A percentile compares a stretch with the other conserved stretches of the same genome.
Conservation (phyloP, 2,329 filamentous ascomycete species). For the Purpureocillium takamizusanense region DNA sequence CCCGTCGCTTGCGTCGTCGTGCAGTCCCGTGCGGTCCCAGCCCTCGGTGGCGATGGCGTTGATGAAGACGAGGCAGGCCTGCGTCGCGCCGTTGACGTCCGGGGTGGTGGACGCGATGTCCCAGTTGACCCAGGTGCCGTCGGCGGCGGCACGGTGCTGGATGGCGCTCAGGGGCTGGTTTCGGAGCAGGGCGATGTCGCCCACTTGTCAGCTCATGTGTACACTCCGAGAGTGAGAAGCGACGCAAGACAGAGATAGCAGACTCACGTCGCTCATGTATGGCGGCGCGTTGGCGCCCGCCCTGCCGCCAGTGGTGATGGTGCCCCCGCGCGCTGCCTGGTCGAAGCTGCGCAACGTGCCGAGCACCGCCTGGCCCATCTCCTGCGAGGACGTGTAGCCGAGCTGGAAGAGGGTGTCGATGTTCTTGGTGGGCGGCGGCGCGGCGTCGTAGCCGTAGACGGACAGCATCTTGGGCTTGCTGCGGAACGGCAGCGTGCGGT, state of each 20-base stretch:
- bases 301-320: slow-evolving; percentile 41
- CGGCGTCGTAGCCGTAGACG: slow-evolving; percentile 58
- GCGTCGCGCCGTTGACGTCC: slow-evolving; percentile 27
- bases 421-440: slow-evolving; percentile 35
- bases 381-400: slow-evolving; percentile 35
- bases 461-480: slow-evolving; percentile 46
- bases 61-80: slow-evolving; percentile 73
- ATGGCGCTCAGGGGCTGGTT: slow-evolving; percentile 49
- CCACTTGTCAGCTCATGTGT: too few relatives aligned
- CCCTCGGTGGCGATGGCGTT: slow-evolving; percentile 74
- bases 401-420: slow-evolving; percentile 33
- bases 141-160: slow-evolving; percentile 41
- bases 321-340: slow-evolving; percentile 40
- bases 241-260: slow-evolving; percentile 14
- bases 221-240: slow-evolving; percentile 9
- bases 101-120: slow-evolving; percentile 24
- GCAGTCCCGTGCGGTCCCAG: slow-evolving; percentile 55
- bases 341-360: slow-evolving; percentile 35
- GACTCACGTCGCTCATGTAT: slow-evolving; percentile 37
- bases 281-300: slow-evolving; percentile 41
- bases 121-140: slow-evolving; percentile 48
- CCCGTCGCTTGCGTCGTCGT: slow-evolving; percentile 57
- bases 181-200: too few relatives aligned
- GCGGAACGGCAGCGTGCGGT: slow-evolving; percentile 51
- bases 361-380: slow-evolving; percentile 34